phyloP scores from a whole-genome alignment of 306 rosid species.

The Medicago arabica region DNA sequence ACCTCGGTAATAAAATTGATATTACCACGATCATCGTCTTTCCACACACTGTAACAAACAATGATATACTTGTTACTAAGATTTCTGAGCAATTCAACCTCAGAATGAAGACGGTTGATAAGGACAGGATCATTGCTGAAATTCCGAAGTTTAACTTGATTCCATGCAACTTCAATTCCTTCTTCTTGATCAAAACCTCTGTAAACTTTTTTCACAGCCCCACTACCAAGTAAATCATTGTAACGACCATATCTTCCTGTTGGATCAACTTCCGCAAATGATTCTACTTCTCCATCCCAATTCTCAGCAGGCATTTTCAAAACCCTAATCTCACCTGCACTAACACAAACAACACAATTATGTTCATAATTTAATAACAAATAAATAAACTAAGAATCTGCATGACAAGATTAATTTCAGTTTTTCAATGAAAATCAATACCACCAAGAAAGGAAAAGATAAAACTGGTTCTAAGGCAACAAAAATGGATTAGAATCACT shows the following conservation, averaged over 20 bases:
- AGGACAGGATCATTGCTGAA: constrained; percentile 71
- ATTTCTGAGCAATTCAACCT: constrained; percentile 69
- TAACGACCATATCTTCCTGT: constrained; percentile 85
- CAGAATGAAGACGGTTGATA: constrained; percentile 69
- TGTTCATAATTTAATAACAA: no score
- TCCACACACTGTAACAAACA: constrained; percentile 84
- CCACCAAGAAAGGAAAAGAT: no score
- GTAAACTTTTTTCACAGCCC: constrained; percentile 90
- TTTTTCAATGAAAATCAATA: no score
- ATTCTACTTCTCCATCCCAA: constrained; percentile 60
- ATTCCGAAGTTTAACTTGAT: constrained; percentile 73
- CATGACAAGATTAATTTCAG: no score
- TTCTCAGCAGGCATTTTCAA: constrained; percentile 74
- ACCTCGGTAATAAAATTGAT: constrained; percentile 90
- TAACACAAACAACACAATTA: neutral
- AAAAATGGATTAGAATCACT: no score
- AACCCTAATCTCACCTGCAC: constrained; percentile 35
- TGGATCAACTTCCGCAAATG: constrained; percentile 86
- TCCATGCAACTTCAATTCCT: constrained; percentile 97
- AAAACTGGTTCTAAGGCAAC: no score
- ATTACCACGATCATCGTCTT: constrained; percentile 59
- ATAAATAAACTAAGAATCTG: no score
- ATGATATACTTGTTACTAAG: constrained; percentile 76
- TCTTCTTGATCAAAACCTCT: constrained; percentile 90
- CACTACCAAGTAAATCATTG: constrained; percentile 71